Conservation (phyloP, 1,284 basidiomycete species). For the Leccinum fallax region DNA sequence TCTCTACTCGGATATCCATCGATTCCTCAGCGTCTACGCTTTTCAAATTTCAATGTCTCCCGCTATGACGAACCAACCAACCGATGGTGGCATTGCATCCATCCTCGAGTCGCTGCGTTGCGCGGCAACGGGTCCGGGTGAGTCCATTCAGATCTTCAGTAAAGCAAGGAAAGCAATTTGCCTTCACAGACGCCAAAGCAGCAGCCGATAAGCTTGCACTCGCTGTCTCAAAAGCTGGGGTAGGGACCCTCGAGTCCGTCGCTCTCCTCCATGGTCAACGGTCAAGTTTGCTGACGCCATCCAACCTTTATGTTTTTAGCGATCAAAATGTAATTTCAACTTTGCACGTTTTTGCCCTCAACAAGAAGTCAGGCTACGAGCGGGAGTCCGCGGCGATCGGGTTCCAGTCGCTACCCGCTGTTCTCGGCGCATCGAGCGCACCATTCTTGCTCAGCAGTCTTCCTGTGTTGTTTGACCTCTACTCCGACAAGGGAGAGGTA, state of each 20-base stretch:
- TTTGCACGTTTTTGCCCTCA: constrained; percentile 74
- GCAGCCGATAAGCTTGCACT: constrained; percentile 78
- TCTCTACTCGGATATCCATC: constrained; percentile 19
- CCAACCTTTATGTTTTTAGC: constrained; percentile 38
- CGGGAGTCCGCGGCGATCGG: constrained; percentile 90
- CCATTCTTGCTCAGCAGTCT: constrained; percentile 86
- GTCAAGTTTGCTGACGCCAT: constrained; percentile 5
- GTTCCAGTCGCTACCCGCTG: constrained; percentile 75
- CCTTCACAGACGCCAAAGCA: constrained; percentile 68
- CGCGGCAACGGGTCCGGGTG: constrained; percentile 76
- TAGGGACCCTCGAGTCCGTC: constrained; percentile 63
- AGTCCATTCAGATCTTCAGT: constrained; percentile 23
- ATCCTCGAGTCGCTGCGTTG: constrained; percentile 64
- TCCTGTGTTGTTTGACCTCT: constrained; percentile 80
- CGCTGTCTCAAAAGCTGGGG: constrained; percentile 64
- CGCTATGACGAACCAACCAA: constrained; percentile 48
- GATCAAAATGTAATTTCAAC: constrained; percentile 65
- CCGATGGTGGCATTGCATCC: constrained; percentile 49
- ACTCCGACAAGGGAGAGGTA: constrained; percentile 95
- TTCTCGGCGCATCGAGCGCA: constrained; percentile 75
- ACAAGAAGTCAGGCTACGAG: constrained; percentile 92
- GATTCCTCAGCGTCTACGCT: constrained; percentile 6
- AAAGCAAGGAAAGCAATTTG: constrained; percentile 7
- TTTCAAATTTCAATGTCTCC: constrained; percentile 57
- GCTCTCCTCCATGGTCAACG: constrained; percentile 11